Evolutionary conservation across 768 basidiomycete species (phyloP).

Genomic region (Clitopilus passeckerianus): DNA sequence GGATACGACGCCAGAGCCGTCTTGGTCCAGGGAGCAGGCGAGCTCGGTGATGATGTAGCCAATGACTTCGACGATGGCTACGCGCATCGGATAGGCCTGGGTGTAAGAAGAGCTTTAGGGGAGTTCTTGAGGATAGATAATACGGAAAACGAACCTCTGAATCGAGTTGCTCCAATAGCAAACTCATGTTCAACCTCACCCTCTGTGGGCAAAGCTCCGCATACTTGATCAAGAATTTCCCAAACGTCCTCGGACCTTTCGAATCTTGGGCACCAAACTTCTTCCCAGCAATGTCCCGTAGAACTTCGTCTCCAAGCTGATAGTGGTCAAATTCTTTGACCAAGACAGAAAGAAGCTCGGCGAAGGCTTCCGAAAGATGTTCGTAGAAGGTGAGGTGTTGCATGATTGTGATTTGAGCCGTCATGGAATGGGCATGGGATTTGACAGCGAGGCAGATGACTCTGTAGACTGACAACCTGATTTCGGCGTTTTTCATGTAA

Average conservation of each 20-base stretch:
- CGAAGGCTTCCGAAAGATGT: conserved; percentile 91
- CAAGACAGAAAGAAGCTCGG: conserved; percentile 78
- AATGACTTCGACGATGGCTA: conserved; percentile 89
- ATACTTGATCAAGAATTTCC: conserved; percentile 75
- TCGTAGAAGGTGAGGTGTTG: conserved; percentile 92
- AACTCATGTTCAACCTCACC: conserved; percentile 84
- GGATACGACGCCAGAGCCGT: conserved; percentile 28
- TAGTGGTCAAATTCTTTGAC: conserved; percentile 84
- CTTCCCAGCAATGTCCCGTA: conserved; percentile 82
- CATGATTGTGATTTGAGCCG: conserved; percentile 86
- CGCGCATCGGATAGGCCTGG: conserved; percentile 94
- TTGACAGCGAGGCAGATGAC: conserved; percentile 91
- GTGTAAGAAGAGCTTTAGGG: background rate
- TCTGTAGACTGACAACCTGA: conserved; percentile 76
- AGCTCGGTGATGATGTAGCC: conserved; percentile 83
- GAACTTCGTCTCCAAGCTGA: conserved; percentile 86
- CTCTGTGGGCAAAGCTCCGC: conserved; percentile 76
- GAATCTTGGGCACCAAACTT: conserved; percentile 76
- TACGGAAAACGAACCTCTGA: conserved; percentile 61
- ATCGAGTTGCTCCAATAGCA: conserved; percentile 83
- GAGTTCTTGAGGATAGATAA: background rate
- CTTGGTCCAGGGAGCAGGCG: conserved; percentile 43
- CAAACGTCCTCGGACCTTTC: conserved; percentile 84
- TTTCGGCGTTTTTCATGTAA: conserved; percentile 77
- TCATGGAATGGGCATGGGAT: conserved; percentile 77